Conservation (phyloP, 2,329 filamentous ascomycete genomes). For the Cordyceps javanica region DNA sequence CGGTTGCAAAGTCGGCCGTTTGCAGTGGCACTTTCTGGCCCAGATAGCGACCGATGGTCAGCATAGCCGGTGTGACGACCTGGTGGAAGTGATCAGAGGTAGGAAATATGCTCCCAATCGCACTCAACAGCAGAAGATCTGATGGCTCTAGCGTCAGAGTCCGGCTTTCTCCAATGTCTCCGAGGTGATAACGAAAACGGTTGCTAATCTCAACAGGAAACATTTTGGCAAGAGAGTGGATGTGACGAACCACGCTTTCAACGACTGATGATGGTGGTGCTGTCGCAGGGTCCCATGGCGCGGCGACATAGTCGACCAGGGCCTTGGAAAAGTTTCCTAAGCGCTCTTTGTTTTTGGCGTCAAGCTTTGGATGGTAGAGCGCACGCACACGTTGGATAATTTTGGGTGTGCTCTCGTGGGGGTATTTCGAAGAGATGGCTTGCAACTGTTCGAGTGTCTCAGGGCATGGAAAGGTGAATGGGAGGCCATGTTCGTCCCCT, state of each 20-base stretch:
- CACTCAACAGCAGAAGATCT: slow-evolving; percentile 78
- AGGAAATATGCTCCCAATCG: slow-evolving; percentile 78
- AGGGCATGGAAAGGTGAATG: slow-evolving; percentile 84
- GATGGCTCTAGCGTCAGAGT: slow-evolving; percentile 53
- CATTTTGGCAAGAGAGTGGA: slow-evolving; percentile 86
- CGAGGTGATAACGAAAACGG: slow-evolving; percentile 69
- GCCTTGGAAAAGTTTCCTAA: slow-evolving; percentile 61
- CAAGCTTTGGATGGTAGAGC: slow-evolving; percentile 84
- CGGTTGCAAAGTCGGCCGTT: slow-evolving; percentile 62
- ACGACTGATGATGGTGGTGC: slow-evolving; percentile 59
- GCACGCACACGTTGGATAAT: slow-evolving; percentile 86
- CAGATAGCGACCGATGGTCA: slow-evolving; percentile 78
- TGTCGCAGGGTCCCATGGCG: slow-evolving; percentile 36
- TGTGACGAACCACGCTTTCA: slow-evolving; percentile 78
- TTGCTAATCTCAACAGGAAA: slow-evolving; percentile 73
- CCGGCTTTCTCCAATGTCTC: slow-evolving; percentile 43
- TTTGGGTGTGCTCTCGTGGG: slow-evolving; percentile 61
- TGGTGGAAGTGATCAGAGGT: slow-evolving; percentile 97
- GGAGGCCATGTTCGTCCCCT: slow-evolving; percentile 52
- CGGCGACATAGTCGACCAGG: slow-evolving; percentile 57
- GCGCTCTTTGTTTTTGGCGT: slow-evolving; percentile 77
- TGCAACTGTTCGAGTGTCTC: slow-evolving; percentile 69
- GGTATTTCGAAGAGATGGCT: slow-evolving; percentile 55
- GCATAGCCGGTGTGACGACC: slow-evolving; percentile 82
- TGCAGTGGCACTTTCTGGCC: slow-evolving; percentile 65